Conservation (phyloP, 1,284 basidiomycete species). For the Coniophora puteana region DNA sequence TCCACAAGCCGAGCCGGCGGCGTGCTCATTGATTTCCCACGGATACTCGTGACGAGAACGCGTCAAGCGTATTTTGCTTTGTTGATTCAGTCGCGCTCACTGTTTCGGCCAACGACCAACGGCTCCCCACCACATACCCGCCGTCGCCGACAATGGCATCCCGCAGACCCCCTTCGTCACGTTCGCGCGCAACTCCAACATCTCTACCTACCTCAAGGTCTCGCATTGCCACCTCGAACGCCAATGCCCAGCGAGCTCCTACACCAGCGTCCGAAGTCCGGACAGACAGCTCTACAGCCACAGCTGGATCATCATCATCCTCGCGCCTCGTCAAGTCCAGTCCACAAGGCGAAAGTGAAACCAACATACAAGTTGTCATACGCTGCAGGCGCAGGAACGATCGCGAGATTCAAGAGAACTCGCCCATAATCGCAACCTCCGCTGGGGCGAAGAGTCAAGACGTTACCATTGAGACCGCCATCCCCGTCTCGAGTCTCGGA, state of each 20-base stretch:
- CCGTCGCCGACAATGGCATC: conserved; percentile 21
- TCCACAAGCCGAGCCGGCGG: too few relatives aligned
- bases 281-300: conserved; percentile 14
- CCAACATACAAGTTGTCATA: conserved; percentile 90
- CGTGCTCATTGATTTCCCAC: conserved; percentile 7
- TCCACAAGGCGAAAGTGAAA: conserved; percentile 46
- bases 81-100: conserved; percentile 22
- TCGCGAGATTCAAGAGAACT: conserved; percentile 76
- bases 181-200: conserved; percentile 13
- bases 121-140: conserved; percentile 4
- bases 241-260: conserved; percentile 12
- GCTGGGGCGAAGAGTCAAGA: conserved; percentile 69
- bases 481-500: conserved; percentile 61
- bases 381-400: conserved; percentile 82
- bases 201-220: conserved; percentile 10
- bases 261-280: conserved; percentile 16
- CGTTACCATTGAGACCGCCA: conserved; percentile 76
- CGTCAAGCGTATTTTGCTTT: conserved; percentile 13
- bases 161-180: conserved; percentile 20
- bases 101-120: not conserved
- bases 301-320: conserved; percentile 18
- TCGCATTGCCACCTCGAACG: conserved; percentile 13
- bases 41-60: conserved; percentile 31
- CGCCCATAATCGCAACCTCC: conserved; percentile 79
- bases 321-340: conserved; percentile 12